A percentile compares a stretch with the other conserved stretches of the same genome.
Evolutionary conservation across 192 early-diverging fungal species (phyloP).

Genomic region (Coemansia sp.): DNA sequence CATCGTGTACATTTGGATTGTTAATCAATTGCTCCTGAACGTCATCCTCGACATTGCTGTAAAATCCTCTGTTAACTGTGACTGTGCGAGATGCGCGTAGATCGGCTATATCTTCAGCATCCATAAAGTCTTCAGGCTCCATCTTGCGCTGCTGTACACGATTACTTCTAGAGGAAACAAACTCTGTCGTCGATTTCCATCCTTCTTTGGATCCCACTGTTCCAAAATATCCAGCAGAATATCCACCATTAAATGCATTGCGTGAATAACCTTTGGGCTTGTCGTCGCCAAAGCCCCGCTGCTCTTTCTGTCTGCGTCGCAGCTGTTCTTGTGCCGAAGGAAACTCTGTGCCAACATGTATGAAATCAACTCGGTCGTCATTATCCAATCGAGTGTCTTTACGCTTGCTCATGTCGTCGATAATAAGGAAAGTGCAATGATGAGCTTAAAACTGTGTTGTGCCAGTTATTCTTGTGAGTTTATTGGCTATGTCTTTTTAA

Average conservation of each 20-base stretch:
- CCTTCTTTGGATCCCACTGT: constrained; percentile 97
- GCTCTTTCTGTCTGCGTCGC: constrained; percentile 1
- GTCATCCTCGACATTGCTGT: background rate
- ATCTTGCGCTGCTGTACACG: constrained; percentile 55
- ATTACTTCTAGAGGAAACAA: constrained; percentile 72
- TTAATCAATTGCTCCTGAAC: background rate
- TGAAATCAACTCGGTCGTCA: constrained; percentile 29
- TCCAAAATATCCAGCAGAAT: constrained; percentile 90
- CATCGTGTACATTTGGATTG: background rate
- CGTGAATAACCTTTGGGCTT: constrained; percentile 80
- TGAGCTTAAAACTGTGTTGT: background rate
- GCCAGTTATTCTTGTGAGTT: background rate
- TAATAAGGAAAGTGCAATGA: background rate
- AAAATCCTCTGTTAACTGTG: constrained; percentile 6
- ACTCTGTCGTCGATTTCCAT: constrained; percentile 59
- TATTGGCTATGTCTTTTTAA: background rate
- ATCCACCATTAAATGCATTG: constrained; percentile 94
- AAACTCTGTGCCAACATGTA: constrained; percentile 39
- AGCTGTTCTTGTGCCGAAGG: constrained; percentile 9
- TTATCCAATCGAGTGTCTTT: background rate
- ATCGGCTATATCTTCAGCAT: constrained; percentile 90
- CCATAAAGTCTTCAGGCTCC: constrained; percentile 89
- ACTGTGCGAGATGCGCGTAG: constrained; percentile 10
- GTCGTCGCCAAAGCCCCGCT: constrained; percentile 57
- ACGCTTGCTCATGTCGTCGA: constrained; percentile 3